A percentile compares a stretch with the other conserved stretches of the same genome.
Conservation (phyloP, 2,329 filamentous ascomycete genomes). For the Calonectria ilicicola region DNA sequence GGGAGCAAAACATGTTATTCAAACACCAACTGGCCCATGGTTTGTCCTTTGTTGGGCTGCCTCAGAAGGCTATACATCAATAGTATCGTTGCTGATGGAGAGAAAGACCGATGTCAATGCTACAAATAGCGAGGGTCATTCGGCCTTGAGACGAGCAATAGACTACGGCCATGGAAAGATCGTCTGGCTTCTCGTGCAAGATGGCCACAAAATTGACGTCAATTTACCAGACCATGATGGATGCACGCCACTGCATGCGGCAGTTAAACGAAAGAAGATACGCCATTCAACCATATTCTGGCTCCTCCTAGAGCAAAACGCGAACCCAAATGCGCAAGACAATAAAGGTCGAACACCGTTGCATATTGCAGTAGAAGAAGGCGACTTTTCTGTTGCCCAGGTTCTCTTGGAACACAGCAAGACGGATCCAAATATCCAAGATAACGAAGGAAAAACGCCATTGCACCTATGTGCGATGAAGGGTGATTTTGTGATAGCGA, state of each 20-base stretch:
- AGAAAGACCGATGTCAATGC: neutral
- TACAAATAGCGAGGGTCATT: neutral
- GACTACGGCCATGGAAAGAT: neutral
- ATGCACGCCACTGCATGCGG: neutral
- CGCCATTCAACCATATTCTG: neutral
- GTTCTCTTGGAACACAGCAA: neutral
- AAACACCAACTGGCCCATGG: neutral
- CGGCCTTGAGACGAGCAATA: neutral
- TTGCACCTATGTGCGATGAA: neutral
- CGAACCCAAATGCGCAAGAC: neutral
- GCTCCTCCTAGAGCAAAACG: slow-evolving; percentile 2
- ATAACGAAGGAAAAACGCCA: neutral
- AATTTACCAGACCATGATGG: neutral
- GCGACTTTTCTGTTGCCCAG: neutral
- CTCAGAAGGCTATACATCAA: neutral
- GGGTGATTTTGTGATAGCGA: neutral
- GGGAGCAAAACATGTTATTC: neutral
- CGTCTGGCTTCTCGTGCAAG: neutral
- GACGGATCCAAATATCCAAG: neutral
- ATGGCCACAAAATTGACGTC: neutral
- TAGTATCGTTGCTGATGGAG: neutral
- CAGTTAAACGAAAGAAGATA: neutral
- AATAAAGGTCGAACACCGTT: neutral
- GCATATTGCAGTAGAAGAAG: neutral
- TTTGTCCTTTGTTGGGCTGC: neutral